Percentiles rank a stretch among this genome's conserved stretches.
These are phyloP conservation scores for Fomes fomentarius DNA, from an alignment of 1,284 basidiomycete species.

Conservation along the genomic window DNA sequence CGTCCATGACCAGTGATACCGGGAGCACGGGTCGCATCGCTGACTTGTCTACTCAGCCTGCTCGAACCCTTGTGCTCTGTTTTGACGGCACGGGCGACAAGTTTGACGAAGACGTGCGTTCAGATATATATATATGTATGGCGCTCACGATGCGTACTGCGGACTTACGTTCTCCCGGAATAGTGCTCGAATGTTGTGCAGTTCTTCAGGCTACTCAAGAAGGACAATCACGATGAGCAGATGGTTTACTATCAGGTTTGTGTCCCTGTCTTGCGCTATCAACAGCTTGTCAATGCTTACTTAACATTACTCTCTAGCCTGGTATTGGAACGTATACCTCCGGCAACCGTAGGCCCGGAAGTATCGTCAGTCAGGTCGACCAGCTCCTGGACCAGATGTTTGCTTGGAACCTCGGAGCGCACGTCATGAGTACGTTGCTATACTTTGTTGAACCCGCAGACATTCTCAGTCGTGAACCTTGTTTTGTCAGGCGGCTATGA, in stretches of 20 bases:
- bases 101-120: conserved; percentile 55
- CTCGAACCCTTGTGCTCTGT: conserved; percentile 52
- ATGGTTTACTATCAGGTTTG: conserved; percentile 66
- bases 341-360: conserved; percentile 49
- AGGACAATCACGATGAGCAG: conserved; percentile 52
- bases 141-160: neutral
- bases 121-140: neutral
- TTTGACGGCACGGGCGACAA: conserved; percentile 64
- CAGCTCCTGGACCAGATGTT: conserved; percentile 53
- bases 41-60: no score
- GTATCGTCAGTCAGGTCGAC: conserved; percentile 39
- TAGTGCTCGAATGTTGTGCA: conserved; percentile 67
- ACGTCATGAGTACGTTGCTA: conserved; percentile 51
- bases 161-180: conserved; percentile 40
- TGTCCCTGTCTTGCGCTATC: conserved; percentile 16
- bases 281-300: neutral
- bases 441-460: neutral
- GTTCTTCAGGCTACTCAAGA: conserved; percentile 57
- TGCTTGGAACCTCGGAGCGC: conserved; percentile 56
- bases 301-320: conserved; percentile 34
- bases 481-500: conserved; percentile 52
- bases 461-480: neutral
- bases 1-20: no score
- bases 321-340: conserved; percentile 61
- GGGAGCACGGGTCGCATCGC: no score